Percentiles rank a stretch among this genome's conserved stretches.
These are phyloP conservation scores for Epichloe bromicola DNA, from an alignment of 2,329 filamentous ascomycete genomes.

Conservation along the genomic window DNA sequence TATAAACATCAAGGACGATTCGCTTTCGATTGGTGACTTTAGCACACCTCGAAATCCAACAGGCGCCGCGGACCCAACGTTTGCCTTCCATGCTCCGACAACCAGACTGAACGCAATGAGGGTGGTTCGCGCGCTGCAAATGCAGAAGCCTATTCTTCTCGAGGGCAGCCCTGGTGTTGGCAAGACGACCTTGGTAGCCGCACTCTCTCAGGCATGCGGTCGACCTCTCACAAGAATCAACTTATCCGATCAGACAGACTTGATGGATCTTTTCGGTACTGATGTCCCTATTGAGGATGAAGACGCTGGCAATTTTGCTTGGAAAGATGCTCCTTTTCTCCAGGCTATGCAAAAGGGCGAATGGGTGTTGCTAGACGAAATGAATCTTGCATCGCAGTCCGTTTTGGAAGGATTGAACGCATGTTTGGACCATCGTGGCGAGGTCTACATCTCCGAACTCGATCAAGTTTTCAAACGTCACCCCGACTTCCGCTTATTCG, in stretches of 20 bases:
- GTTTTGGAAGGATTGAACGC: conserved; percentile 94
- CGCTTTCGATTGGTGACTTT: conserved; percentile 62
- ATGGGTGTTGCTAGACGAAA: conserved; percentile 95
- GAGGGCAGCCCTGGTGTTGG: conserved; percentile 97
- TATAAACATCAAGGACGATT: conserved; percentile 37
- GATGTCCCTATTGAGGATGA: conserved; percentile 94
- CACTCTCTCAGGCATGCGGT: conserved; percentile 67
- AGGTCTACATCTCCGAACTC: conserved; percentile 89
- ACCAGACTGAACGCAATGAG: conserved; percentile 84
- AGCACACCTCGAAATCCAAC: conserved; percentile 41
- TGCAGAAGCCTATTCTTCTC: conserved; percentile 80
- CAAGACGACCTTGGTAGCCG: conserved; percentile 86
- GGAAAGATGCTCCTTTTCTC: conserved; percentile 90
- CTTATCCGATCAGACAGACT: conserved; percentile 90
- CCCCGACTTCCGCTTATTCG: conserved; percentile 83
- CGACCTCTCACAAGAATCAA: conserved; percentile 87
- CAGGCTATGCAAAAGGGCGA: conserved; percentile 93
- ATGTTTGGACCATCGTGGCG: conserved; percentile 88
- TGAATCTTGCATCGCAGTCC: conserved; percentile 96
- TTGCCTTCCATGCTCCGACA: conserved; percentile 74
- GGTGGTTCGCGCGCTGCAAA: conserved; percentile 76
- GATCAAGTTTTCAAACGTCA: conserved; percentile 90
- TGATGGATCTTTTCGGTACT: conserved; percentile 95
- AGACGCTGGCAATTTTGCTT: conserved; percentile 79
- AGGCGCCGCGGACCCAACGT: conserved; percentile 19